Base-by-base conservation (phyloP, 108 stramenopile genomes). In the Stephanodiscus triporus region DNA sequence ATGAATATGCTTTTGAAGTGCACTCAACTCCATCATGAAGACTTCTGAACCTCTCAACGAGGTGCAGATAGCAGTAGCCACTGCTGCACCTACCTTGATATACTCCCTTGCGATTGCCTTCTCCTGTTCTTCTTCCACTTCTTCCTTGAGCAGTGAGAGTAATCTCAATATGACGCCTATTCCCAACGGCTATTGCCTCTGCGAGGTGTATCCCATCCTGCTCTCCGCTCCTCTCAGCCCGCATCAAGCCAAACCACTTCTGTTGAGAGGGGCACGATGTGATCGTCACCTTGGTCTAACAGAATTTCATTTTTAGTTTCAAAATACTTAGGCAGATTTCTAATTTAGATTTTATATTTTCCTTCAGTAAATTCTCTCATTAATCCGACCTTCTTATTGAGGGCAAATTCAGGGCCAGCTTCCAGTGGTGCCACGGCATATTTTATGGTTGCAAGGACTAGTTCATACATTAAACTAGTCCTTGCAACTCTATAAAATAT, bases 21-120 rank as follows among this genome's bases (percentile, higher is more conserved):
- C 61, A 6, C 49, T 37, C 6, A 72, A 8, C 14, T 72, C 71
- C 50, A 60, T 32, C n/a, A 34, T 29, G 2, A 72, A 53, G 1
- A 45, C 71, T 55, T 72, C 71, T 34, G 45, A 45, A n/a, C 71
- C 71, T 11, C 71, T n/a, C 7, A 72, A 27, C 13, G 71, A 72
- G 8, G 49, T 60, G 14, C 45, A n/a, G 13, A 50, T 20, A 63
- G 61, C 54, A 2, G 50, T 51, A 4, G 61, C 60, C 0, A 72
- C 20, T 3, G 47, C 29, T 6, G 60, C 71, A 19, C 61, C 71
- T 16, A 54, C 22, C 20, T 60, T 70, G 58, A 20, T 40, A 4
- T 60, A 17, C 5, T 45, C 24, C 1, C 58, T 26, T 23, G 59
- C 59, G 17, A 27, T 34, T 0, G 19, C 42, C 3, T 60, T 19